Conservation (phyloP, 306 rosid species). For the Cyclanthera cordifolia region DNA sequence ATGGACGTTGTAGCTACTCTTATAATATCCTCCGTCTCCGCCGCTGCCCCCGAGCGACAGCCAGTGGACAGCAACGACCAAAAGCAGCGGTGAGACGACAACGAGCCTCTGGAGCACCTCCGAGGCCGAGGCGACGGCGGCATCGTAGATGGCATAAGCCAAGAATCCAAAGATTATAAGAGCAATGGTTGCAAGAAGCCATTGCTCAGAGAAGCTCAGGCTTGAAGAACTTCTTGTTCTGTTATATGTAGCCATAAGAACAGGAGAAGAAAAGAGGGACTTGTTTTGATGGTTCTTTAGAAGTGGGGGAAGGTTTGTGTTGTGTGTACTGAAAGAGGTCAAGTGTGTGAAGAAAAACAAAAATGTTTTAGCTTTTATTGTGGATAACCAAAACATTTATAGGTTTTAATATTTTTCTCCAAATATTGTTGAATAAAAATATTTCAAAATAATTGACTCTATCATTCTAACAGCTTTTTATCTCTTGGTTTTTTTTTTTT, state of each 20-base stretch:
- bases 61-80: conserved; percentile 3
- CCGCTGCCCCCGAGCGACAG: background rate
- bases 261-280: background rate
- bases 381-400: too few species aligned
- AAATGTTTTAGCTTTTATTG: background rate
- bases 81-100: conserved; percentile 1
- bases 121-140: background rate
- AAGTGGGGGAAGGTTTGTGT: too few species aligned
- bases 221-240: background rate
- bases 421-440: too few species aligned
- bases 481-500: too few species aligned
- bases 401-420: too few species aligned
- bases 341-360: background rate
- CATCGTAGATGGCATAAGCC: conserved; percentile 5
- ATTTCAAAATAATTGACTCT: too few species aligned
- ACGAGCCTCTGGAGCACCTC: conserved; percentile 4
- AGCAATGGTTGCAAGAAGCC: conserved; percentile 7
- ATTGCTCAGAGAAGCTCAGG: conserved; percentile 1
- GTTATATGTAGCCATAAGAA: background rate
- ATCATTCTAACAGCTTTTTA: too few species aligned
- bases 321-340: too few species aligned
- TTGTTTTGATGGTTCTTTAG: background rate
- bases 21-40: too few species aligned
- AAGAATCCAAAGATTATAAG: conserved; percentile 1
- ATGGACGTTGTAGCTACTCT: too few species aligned